phyloP scores from a whole-genome alignment of 345 rosid species.

The Eucalyptus marginata region DNA sequence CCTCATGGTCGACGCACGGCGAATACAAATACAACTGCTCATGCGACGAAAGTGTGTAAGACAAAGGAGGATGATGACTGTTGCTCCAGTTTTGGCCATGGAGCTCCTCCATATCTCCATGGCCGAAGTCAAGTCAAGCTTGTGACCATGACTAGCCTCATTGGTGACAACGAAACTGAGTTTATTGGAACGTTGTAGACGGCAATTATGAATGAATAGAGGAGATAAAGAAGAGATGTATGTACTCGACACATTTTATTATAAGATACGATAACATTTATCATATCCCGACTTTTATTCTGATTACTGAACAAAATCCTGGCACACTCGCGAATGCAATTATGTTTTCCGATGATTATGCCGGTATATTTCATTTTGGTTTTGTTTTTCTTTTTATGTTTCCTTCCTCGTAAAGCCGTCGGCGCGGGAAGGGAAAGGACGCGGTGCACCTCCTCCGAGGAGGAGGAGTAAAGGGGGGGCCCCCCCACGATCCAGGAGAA shows the following conservation, averaged over 20 bases:
- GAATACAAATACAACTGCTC: background rate
- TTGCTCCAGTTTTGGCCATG: background rate
- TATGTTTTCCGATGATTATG: background rate
- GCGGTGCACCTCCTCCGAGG: background rate
- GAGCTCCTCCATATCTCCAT: background rate
- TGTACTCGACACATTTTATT: fast-evolving
- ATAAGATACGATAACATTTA: no score
- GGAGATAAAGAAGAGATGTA: fast-evolving
- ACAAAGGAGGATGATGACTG: background rate
- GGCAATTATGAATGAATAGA: fast-evolving
- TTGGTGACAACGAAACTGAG: no score
- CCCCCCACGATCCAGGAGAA: background rate
- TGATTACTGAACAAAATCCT: background rate
- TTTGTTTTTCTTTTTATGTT: background rate
- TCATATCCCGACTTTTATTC: no score
- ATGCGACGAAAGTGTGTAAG: no score
- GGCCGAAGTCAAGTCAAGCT: fast-evolving
- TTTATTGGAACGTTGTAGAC: fast-evolving
- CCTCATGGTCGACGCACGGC: fast-evolving
- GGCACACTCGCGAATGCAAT: background rate
- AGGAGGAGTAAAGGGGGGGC: background rate
- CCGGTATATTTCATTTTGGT: background rate
- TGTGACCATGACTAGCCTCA: fast-evolving
- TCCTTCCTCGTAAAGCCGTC: background rate
- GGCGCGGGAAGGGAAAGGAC: background rate